phyloP scores from a whole-genome alignment of 192 early-diverging fungal species.

The Piromyces sp. region DNA sequence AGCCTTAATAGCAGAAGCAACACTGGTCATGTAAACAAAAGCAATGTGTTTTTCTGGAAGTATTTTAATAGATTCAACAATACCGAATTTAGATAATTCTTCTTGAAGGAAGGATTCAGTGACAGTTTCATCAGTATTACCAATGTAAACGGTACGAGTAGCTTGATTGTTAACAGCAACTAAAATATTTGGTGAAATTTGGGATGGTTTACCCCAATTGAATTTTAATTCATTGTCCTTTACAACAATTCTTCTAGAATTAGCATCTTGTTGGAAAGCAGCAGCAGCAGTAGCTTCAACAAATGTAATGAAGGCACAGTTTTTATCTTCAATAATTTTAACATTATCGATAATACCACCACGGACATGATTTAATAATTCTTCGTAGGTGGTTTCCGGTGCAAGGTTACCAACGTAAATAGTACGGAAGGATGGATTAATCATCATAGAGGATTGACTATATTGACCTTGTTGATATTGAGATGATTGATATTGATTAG shows the following conservation, averaged over 20 bases:
- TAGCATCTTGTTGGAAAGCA: constrained; percentile 36
- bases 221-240: constrained; percentile 44
- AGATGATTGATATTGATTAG: not conserved
- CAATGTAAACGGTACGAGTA: constrained; percentile 68
- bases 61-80: constrained; percentile 53
- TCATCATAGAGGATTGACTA: not conserved
- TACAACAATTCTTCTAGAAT: constrained; percentile 24
- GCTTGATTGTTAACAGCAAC: constrained; percentile 48
- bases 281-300: constrained; percentile 43
- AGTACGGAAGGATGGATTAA: constrained; percentile 40
- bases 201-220: constrained; percentile 57
- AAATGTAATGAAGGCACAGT: constrained; percentile 68
- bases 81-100: constrained; percentile 51
- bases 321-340: constrained; percentile 56
- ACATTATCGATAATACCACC: constrained; percentile 50
- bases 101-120: constrained; percentile 16
- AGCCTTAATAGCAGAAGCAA: constrained; percentile 52
- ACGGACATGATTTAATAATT: constrained; percentile 52
- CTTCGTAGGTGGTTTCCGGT: constrained; percentile 25
- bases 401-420: constrained; percentile 71
- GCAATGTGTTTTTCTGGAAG: constrained; percentile 57
- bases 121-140: constrained; percentile 44
- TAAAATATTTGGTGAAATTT: constrained; percentile 26
- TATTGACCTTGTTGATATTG: not conserved
- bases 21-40: constrained; percentile 64